Base-by-base conservation (phyloP, 139 green algal species). In the Diplosphaera chodatii region DNA sequence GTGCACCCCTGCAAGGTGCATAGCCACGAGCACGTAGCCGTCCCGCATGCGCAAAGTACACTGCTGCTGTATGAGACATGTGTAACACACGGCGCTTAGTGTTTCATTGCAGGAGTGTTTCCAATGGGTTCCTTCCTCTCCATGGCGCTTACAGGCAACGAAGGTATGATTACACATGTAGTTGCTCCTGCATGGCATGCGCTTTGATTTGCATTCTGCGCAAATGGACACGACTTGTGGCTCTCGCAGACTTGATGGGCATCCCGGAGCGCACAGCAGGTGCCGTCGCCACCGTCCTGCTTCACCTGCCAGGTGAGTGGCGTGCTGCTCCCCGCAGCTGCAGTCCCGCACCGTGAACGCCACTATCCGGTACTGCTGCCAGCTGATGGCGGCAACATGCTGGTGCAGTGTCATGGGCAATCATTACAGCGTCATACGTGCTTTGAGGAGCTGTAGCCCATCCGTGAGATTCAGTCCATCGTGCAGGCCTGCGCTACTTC, bases 71-170 rank as follows among this genome's bases (percentile, higher is more conserved):
- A 10, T 48, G 37, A 48, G 37, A 10, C 6, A 20, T 6, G 10
- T 48, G 8, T 20, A 6, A 48, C 6, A 6, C 37, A 20, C 37
- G 37, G 6, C 37, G 10, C 10, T 6, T 6, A 6, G 10, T 10
- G 8, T 48, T 48, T 48, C 10, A 10, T 6, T 48, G 37, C 37
- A 48, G 37, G 37, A 1, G 40, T 29, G 30, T 79, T 72, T 34
- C 74, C 74, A n/a, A 79, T 75, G 69, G 68, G 48, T 21, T 69
- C 30, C 48, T 72, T 55, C 40, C 63, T 79, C 10, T 55, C 31
- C 66, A 62, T 75, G 16, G 29, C 40, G 10, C 55, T 63, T 25
- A 67, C 27, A 3, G 40, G 63, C 15, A 40, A 68, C 23, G 13
- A 56, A 63, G 55, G 56, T 67, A 27, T 18, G 31, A 15, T 0